Evolutionary conservation across 169 alveolate genomes (phyloP).

Genomic region (Perkinsus olseni): DNA sequence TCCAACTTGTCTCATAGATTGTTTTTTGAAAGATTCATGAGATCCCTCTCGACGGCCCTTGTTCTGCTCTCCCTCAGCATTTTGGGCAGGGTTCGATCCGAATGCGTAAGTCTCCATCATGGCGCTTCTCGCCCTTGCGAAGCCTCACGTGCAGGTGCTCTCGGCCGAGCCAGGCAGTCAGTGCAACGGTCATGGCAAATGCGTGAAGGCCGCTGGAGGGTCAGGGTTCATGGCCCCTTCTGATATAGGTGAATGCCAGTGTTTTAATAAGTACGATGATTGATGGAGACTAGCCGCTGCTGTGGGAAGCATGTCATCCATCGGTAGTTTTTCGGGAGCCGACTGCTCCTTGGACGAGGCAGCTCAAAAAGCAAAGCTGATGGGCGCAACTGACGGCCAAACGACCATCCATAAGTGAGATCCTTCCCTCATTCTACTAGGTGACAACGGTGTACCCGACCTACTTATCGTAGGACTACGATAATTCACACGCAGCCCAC

Average conservation of each 20-base stretch:
- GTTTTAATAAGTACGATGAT: not conserved
- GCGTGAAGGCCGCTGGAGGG: not conserved
- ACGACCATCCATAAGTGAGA: not conserved
- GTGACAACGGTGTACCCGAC: no score
- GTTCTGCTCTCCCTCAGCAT: not conserved
- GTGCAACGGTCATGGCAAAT: not conserved
- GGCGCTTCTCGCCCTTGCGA: no score
- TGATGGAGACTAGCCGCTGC: no score
- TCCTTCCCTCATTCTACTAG: not conserved
- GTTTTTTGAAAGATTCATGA: no score
- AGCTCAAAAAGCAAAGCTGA: not conserved
- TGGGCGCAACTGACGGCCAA: not conserved
- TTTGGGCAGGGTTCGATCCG: not conserved
- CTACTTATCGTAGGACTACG: not conserved
- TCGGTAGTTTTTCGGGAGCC: not conserved
- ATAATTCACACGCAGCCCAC: not conserved
- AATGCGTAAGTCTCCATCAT: not conserved
- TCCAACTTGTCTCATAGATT: no score
- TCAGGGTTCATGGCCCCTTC: not conserved
- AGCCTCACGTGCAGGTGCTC: not conserved
- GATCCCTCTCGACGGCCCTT: not conserved
- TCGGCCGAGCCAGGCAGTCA: not conserved
- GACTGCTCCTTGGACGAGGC: not conserved
- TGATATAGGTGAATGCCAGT: not conserved
- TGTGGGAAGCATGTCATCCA: no score